Evolutionary conservation across 1,139 yeast species (phyloP), one percentile per base, ranked within the genome.

Genomic region (Magnusiomyces tetraspermus): DNA sequence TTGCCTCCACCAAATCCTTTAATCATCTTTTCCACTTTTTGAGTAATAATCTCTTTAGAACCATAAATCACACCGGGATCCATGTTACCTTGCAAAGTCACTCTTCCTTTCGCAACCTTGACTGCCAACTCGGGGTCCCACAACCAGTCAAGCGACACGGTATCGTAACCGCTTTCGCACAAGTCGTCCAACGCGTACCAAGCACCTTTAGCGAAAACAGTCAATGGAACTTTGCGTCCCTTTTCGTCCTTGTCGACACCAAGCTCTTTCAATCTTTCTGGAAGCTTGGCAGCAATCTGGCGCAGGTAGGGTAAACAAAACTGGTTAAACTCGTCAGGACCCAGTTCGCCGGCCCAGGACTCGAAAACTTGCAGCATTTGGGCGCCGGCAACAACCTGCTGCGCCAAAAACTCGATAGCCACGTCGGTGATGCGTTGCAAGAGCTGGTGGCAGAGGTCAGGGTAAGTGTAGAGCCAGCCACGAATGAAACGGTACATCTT

Each of bases 51-150:
- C 66, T 86, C 96, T 53, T 83, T 80, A 2, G 94, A 77, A 21
- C 98, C 98, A 66, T 92, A 92, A 68, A 92, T 88, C 56, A 78
- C 82, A 58, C 97, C 96, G 3, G 98, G 98, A 64, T 92, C 98
- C 58, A 94, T 73, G 71, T 92, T 92, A 53, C 98, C 98, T 73
- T 92, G 98, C 61, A 94, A 74, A 19, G 90, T 80, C 55, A 88
- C 89, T 68, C 96, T 79, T 48, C 86, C 88, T 40, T 79, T 76
- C 58, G 81, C 83, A n/a, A 83, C 76, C 64, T 79, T 77, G 45
- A 85, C 88, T 2, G 97, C 97, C 57, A 85, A 88, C 52, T 76
- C 80, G 26, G 98, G 98, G 60, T 79, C 83, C 71, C 83, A 84
- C 48, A 82, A 74, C 97, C 97, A 92, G 69, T 92, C 98, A 54